Evolutionary conservation across 148 eudicot species (phyloP).

Genomic region (Silene uniflora): DNA sequence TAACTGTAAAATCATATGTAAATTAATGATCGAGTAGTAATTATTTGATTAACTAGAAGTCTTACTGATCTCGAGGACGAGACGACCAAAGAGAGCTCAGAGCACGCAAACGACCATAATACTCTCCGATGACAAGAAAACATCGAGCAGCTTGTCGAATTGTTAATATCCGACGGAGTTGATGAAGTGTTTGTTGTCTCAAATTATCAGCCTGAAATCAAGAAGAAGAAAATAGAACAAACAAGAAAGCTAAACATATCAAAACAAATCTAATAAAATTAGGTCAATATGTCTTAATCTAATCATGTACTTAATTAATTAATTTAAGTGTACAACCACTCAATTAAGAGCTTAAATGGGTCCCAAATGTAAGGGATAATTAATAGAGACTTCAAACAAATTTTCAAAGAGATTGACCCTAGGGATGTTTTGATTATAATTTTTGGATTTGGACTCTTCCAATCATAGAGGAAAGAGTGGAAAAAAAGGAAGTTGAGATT

Average conservation of each 20-base stretch:
- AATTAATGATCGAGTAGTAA: too few species aligned
- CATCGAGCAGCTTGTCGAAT: constrained; percentile 87
- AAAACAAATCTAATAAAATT: constrained; percentile 19
- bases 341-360: constrained; percentile 19
- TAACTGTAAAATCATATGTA: background rate
- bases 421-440: constrained; percentile 6
- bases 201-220: constrained; percentile 82
- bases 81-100: constrained; percentile 95
- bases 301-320: constrained; percentile 18
- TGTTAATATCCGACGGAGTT: constrained; percentile 63
- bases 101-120: constrained; percentile 84
- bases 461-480: constrained; percentile 26
- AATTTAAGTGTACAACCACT: constrained; percentile 28
- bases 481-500: constrained; percentile 4
- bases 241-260: constrained; percentile 16
- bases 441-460: constrained; percentile 36
- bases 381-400: constrained; percentile 15
- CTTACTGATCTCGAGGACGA: constrained; percentile 95
- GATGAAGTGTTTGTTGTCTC: constrained; percentile 92
- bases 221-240: constrained; percentile 6
- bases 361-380: constrained; percentile 14
- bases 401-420: constrained; percentile 29
- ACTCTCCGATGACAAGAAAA: constrained; percentile 86
- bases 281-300: constrained; percentile 14
- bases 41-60: background rate